phyloP scores from a whole-genome alignment of 768 basidiomycete species.

The Termitomyces sp. region DNA sequence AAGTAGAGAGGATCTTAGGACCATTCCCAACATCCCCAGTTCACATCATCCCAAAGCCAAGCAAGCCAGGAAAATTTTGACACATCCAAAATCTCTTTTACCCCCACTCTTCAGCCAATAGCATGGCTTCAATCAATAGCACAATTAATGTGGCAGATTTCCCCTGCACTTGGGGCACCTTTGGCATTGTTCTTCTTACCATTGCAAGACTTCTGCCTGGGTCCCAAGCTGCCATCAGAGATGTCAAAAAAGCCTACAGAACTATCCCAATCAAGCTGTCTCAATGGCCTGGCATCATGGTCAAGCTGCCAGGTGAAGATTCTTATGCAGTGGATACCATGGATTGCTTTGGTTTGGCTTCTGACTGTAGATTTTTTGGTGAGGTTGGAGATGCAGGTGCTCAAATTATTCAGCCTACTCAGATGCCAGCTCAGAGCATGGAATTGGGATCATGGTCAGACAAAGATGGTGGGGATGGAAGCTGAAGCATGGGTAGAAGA shows the following conservation, averaged over 20 bases:
- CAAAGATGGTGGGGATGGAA: slow-evolving; percentile 18
- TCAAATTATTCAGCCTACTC: slow-evolving; percentile 27
- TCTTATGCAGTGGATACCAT: no score
- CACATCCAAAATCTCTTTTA: neutral
- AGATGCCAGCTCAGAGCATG: slow-evolving; percentile 30
- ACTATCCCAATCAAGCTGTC: no score
- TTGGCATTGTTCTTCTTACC: fast-evolving
- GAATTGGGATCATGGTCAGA: slow-evolving; percentile 27
- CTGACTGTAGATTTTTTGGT: neutral
- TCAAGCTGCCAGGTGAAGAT: no score
- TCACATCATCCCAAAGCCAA: neutral
- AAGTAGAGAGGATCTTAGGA: neutral
- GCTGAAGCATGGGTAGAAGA: slow-evolving; percentile 21
- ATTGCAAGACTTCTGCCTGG: neutral
- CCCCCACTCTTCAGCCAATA: no score
- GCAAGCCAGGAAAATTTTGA: neutral
- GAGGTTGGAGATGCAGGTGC: neutral
- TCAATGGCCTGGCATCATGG: no score
- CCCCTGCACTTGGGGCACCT: neutral
- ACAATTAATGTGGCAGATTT: fast-evolving
- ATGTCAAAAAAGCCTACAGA: neutral
- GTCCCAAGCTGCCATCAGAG: neutral
- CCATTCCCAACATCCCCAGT: neutral
- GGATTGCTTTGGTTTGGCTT: neutral
- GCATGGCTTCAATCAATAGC: neutral